Base-by-base conservation (phyloP, 2,329 filamentous ascomycete genomes). In the Ascochyta fabae region DNA sequence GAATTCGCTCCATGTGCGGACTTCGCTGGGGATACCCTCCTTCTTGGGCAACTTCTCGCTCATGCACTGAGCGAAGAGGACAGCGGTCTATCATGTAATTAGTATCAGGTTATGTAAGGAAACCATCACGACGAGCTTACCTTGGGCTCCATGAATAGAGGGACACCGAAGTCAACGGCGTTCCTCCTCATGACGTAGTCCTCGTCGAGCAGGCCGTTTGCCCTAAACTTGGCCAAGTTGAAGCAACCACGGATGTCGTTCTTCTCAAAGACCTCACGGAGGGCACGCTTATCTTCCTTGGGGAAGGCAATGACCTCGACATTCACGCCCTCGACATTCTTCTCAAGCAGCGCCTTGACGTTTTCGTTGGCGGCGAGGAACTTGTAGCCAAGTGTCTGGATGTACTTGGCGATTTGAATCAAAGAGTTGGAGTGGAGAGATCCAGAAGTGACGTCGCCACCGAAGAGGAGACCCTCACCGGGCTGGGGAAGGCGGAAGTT, bases 161-260 rank as follows among this genome's bases (percentile, higher is more conserved):
- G 95, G 29, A 98, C 92, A 67, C 94, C 94, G 77, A 99, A 99
- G 80, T 99, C 95, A 53, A 99, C 95, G 26, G 95, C 95, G 74
- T 99, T 99, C 75, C 95, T 87, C 71, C 95, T 87, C 94, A 98
- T 98, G 53, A 99, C 92, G 71, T 99, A 99, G 81, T 99, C 93
- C 72, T 96, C 91, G 74, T 99, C 95, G 59, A 90, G 81, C 58
- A 91, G 83, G 34, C 90, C 94, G 83, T 91, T 93, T 58, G 88
- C 95, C 72, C 93, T 85, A 66, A 85, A 86, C 78, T 89, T 87
- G 56, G 94, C 92, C 70, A 99, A 81, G 83, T 98, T 98, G 84
- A 99, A 99, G 59, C 92, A 91, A 70, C 95, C 95, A 56, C 90
- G 87, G 77, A 99, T 96, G 76, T 98, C 89, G 79, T 98, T 92